These are phyloP conservation scores for Lecanicillium sp. DNA, from an alignment of 2,329 filamentous ascomycete species.

Conservation along the genomic window DNA sequence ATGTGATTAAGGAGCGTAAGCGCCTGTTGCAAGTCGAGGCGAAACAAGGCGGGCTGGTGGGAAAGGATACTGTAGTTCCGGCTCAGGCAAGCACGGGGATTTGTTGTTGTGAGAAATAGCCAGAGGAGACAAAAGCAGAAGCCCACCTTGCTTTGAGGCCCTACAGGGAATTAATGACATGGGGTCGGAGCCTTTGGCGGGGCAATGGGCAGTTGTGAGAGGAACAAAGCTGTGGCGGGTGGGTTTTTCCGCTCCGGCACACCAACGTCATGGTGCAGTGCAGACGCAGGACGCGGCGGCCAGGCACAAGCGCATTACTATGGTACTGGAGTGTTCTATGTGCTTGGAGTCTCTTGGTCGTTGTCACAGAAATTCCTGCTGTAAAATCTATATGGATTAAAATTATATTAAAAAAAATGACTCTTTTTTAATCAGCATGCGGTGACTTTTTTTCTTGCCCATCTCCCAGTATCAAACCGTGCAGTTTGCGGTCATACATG, in stretches of 20 bases:
- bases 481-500: slow-evolving; percentile 69
- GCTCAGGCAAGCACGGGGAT: neutral
- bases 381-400: no score
- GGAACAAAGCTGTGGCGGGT: slow-evolving; percentile 9
- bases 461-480: slow-evolving; percentile 68
- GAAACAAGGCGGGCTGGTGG: neutral
- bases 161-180: slow-evolving; percentile 6
- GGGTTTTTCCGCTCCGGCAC: slow-evolving; percentile 23
- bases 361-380: no score
- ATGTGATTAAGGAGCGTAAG: no score
- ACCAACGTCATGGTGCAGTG: slow-evolving; percentile 1
- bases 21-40: no score
- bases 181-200: slow-evolving; percentile 19
- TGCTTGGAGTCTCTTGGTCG: no score
- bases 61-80: neutral
- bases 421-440: slow-evolving; percentile 24
- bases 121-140: slow-evolving; percentile 20
- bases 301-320: no score
- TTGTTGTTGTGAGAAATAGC: slow-evolving; percentile 3
- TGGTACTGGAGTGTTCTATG: no score
- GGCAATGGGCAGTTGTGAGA: slow-evolving; percentile 17
- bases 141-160: slow-evolving; percentile 13
- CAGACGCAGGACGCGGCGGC: neutral
- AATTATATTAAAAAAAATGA: no score
- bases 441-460: slow-evolving; percentile 48